A percentile compares a stretch with the other conserved stretches of the same genome.
phyloP scores from a whole-genome alignment of 1,139 yeast species.

The Wickerhamiella pararugosa region DNA sequence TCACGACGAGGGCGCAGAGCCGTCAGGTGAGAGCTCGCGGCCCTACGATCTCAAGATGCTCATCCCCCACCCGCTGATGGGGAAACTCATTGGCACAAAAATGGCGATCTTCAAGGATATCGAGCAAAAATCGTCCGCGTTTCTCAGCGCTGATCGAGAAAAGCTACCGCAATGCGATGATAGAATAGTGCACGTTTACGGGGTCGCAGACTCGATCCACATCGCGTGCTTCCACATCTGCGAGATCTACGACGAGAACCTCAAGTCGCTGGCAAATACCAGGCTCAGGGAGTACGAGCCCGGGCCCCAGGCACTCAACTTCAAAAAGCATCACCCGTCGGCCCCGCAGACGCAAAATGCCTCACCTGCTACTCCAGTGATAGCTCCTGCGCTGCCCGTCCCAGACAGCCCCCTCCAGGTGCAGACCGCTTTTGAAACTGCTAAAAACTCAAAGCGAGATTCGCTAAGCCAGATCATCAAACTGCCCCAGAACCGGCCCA shows the following conservation, averaged over 20 bases:
- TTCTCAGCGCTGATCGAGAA: constrained; percentile 60
- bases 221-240: constrained; percentile 67
- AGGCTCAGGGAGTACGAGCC: constrained; percentile 11
- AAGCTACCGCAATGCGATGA: constrained; percentile 71
- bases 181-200: constrained; percentile 52
- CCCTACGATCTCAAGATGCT: constrained; percentile 46
- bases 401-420: constrained; percentile 8
- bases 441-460: constrained; percentile 11
- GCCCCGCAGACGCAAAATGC: not conserved
- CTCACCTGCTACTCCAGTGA: not conserved
- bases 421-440: constrained; percentile 15
- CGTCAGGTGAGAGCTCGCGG: constrained; percentile 41
- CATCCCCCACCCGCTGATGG: constrained; percentile 71
- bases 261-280: not conserved
- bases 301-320: constrained; percentile 13
- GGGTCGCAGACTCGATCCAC: constrained; percentile 79
- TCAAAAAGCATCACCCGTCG: not conserved
- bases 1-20: constrained; percentile 50
- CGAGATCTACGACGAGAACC: constrained; percentile 28
- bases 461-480: constrained; percentile 14
- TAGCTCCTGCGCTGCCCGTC: constrained; percentile 4
- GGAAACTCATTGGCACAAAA: constrained; percentile 67
- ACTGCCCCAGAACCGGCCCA: constrained; percentile 4
- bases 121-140: constrained; percentile 72
- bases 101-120: constrained; percentile 68